phyloP scores from a whole-genome alignment of 305 asterid genomes.

The Fraxinus sp. region DNA sequence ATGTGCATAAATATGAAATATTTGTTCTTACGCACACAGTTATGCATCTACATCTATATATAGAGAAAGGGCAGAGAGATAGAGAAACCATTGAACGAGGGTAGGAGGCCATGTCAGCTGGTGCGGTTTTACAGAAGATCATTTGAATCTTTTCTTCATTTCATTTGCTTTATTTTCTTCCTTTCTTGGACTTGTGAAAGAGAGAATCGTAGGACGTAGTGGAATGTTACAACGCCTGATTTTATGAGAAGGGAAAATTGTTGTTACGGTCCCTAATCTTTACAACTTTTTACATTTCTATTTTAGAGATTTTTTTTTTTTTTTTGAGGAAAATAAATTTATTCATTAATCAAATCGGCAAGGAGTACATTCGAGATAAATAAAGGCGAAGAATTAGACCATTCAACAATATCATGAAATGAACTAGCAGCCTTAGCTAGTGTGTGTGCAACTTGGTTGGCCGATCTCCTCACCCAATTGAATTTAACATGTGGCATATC shows the following conservation, averaged over 20 bases:
- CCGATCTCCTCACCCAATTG: too few relatives aligned
- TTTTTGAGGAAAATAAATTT: too few relatives aligned
- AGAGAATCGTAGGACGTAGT: conserved; percentile 4
- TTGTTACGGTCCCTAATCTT: not conserved
- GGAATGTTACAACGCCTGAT: conserved; percentile 1
- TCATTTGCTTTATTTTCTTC: conserved; percentile 28
- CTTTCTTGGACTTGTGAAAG: conserved; percentile 17
- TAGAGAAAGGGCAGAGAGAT: not conserved
- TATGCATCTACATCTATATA: not conserved
- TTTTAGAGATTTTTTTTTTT: not conserved
- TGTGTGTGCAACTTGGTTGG: too few relatives aligned
- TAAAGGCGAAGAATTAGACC: too few relatives aligned
- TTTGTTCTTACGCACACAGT: not conserved
- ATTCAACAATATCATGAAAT: too few relatives aligned
- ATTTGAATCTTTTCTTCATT: conserved; percentile 47
- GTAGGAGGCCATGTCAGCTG: conserved; percentile 73
- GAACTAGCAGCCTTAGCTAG: too few relatives aligned
- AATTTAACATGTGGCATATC: too few relatives aligned
- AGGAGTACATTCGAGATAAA: too few relatives aligned
- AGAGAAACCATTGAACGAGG: conserved; percentile 58
- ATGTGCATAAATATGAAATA: conserved; percentile 3
- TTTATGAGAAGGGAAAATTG: not conserved
- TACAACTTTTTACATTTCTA: not conserved
- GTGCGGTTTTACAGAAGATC: conserved; percentile 44
- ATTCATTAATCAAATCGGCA: too few relatives aligned